Conservation (phyloP, 345 rosid genomes). For the Syzygium jambos region DNA sequence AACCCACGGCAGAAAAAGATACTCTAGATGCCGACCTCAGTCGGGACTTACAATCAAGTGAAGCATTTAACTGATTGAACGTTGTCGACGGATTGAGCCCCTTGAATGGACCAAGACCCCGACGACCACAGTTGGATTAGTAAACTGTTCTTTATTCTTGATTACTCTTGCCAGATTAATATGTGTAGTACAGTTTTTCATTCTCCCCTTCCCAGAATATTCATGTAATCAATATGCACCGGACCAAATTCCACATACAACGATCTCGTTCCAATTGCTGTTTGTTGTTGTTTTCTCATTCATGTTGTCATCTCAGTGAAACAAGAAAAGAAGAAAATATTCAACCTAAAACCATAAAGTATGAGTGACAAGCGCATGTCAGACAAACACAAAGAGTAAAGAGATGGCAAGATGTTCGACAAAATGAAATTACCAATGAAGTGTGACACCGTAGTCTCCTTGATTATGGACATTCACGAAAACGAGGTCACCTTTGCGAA, state of each 20-base stretch:
- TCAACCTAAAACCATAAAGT: not conserved
- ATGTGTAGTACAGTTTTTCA: not conserved
- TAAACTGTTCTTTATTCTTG: not conserved
- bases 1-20: not conserved
- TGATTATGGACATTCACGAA: slow-evolving; percentile 17
- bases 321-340: not conserved
- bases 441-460: slow-evolving; percentile 5
- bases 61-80: not conserved
- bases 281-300: not conserved
- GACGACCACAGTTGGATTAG: not conserved
- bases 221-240: not conserved
- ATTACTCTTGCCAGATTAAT: not conserved
- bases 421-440: not conserved
- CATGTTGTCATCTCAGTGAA: not conserved
- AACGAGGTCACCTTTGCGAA: slow-evolving; percentile 9
- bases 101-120: not conserved
- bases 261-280: not conserved
- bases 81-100: not conserved
- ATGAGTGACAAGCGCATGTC: not conserved
- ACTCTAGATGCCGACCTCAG: not conserved
- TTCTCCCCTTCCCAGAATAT: not conserved
- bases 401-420: not conserved
- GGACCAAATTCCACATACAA: not conserved
- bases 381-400: not conserved
- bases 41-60: not conserved